Base-by-base conservation (phyloP, 352 stramenopile genomes). In the Globisporangium heterothallicum region DNA sequence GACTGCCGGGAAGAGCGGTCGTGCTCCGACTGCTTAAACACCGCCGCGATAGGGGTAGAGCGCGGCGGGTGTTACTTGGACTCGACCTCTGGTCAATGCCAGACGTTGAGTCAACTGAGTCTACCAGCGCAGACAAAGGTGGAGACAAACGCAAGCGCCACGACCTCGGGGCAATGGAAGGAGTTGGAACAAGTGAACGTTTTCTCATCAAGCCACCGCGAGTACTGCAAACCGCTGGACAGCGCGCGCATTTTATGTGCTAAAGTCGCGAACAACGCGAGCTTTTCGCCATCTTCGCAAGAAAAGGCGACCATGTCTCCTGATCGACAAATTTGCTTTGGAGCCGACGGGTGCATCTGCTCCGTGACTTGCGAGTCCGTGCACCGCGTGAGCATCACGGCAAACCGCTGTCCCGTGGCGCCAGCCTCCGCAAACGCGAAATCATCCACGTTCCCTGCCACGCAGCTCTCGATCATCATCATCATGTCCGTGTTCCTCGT, bases 11-110 rank as follows among this genome's bases (percentile, higher is more conserved):
- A 68, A 19, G 74, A 61, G 13, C 70, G 77, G 16, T 71, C 53
- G 25, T 88, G 77, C 69, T 71, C 68, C 59, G 74, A 85, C 65
- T 88, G 77, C 53, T 59, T 88, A 21, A 82, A 81, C 51, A 64
- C 58, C 5, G 21, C 3, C 0, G 52, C 50, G 7, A 19, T 30
- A 0, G 25, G 25, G 26, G 38, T 13, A 36, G 16, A 29, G 3
- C n/a, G 38, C 5, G 30, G 42, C 38, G 18, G 64, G 75, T 27
- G 24, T 42, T 22, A 50, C 58, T n/a, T 65, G 73, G 43, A 69
- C 63, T 10, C 47, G 68, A 32, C 68, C 60, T 21, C 13, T 30
- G 30, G 41, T 36, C 13, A 30, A 29, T 53, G 43, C 24, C n/a
- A 36, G 41, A 32, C 18, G 3, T 42, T 49, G 18, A 43, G 4